Evolutionary conservation across 192 early-diverging fungal species (phyloP), one percentile per base, ranked within the genome.

Genomic region (Rhizophlyctis rosea): DNA sequence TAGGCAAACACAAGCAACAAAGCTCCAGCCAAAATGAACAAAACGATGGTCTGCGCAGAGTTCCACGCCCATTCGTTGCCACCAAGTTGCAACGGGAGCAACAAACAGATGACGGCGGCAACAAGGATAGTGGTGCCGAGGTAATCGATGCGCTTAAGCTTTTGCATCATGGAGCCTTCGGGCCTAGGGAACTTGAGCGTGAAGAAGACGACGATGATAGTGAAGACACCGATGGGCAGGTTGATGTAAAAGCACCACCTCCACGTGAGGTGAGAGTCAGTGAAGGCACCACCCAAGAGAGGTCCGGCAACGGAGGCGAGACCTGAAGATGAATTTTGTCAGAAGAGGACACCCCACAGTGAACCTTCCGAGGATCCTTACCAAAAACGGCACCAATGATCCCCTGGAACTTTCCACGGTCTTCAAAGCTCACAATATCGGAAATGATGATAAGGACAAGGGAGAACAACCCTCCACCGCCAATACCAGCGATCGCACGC

Each of bases 351-450:
- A 44, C 7, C 16, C n/a, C 23, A 34, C 29, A 39, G 11, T 7
- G 4, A 49, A 11, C 9, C 11, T 31, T 48, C 27, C 23, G 35
- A 39, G 4, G 31, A 28, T 36, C 3, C 28, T 57, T 31, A 4
- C 87, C 91, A 78, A 92, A 89, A 0, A 88, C 86, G 53, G 83
- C 86, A 28, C 88, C 88, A 21, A 91, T 81, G 28, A 94, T 65
- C n/a, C 87, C 83, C 71, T 92, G 86, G 69, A 89, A 94, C 68
- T 91, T 93, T 33, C 90, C 90, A n/a, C 91, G 77, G 58, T 96
- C 85, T 31, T 63, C 44, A 30, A 73, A 61, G 27, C 87, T 81
- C 18, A 96, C 86, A 55, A 98, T 80, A 64, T 96, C 96, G 2
- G 91, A 78, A 32, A 96, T 81, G 39, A 95, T 88, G 44, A 95